Evolutionary conservation across 2,329 filamentous ascomycete genomes (phyloP).

Genomic region (Periconia digitata): DNA sequence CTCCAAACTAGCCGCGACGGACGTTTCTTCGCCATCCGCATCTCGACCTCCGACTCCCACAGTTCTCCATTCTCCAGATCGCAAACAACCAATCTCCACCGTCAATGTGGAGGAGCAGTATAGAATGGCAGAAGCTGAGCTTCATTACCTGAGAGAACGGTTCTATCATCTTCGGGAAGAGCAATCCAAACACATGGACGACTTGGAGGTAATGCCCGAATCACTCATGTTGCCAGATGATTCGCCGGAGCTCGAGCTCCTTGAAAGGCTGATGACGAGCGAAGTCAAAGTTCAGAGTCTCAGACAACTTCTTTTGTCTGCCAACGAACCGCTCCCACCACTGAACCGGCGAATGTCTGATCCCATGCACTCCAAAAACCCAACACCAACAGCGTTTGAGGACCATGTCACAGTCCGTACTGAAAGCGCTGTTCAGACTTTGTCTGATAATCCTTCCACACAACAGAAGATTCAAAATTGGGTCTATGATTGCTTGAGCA

Average conservation of each 20-base stretch:
- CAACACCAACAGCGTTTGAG: not conserved
- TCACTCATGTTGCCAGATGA: not conserved
- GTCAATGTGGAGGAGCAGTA: slow-evolving; percentile 1
- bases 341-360: slow-evolving; percentile 5
- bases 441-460: not conserved
- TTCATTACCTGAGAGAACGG: slow-evolving; percentile 6
- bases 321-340: not conserved
- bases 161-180: slow-evolving; percentile 8
- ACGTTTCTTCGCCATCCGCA: too few species aligned
- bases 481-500: slow-evolving; percentile 7
- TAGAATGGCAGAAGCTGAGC: slow-evolving; percentile 1
- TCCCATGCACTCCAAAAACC: not conserved
- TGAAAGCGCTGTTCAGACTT: slow-evolving; percentile 1
- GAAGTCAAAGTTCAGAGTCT: slow-evolving; percentile 10
- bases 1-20: not conserved
- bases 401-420: slow-evolving; percentile 1
- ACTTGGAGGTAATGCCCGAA: not conserved
- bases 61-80: too few species aligned
- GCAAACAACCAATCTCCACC: too few species aligned
- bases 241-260: not conserved
- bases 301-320: slow-evolving; percentile 1
- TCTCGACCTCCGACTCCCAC: too few species aligned
- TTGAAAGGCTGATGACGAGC: not conserved
- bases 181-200: slow-evolving; percentile 5
- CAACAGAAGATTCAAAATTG: slow-evolving; percentile 7